A percentile compares a stretch with the other conserved stretches of the same genome.
Evolutionary conservation across 148 eudicot species (phyloP).

Genomic region (Oxyria digyna): DNA sequence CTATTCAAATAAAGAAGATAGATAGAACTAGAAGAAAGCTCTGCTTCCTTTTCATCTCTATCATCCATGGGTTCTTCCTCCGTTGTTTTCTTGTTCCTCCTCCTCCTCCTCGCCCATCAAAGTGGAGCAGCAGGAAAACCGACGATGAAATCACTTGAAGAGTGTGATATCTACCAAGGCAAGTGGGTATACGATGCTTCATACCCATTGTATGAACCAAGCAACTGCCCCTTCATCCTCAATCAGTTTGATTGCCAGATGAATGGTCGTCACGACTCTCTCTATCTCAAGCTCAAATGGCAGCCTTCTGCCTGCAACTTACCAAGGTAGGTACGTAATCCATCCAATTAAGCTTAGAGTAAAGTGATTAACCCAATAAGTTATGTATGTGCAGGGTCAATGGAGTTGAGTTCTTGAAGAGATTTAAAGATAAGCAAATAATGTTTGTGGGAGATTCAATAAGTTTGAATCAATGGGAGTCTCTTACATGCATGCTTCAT

Average conservation of each 20-base stretch:
- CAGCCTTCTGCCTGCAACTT: not conserved
- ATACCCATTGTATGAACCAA: slow-evolving; percentile 24
- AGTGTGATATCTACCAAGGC: slow-evolving; percentile 28
- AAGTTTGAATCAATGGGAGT: slow-evolving; percentile 44
- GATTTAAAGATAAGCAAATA: slow-evolving; percentile 22
- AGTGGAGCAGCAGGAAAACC: not conserved
- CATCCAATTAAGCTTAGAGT: not conserved
- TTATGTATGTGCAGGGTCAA: not conserved
- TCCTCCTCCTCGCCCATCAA: not conserved
- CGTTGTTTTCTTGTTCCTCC: not conserved
- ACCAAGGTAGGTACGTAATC: not conserved
- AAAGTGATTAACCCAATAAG: not conserved
- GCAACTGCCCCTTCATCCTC: slow-evolving; percentile 18
- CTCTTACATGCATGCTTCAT: slow-evolving; percentile 38
- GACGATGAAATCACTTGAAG: not conserved
- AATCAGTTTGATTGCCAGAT: not conserved
- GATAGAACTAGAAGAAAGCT: no score
- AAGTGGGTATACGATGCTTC: slow-evolving; percentile 24
- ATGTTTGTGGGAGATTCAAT: slow-evolving; percentile 52
- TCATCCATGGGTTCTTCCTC: not conserved
- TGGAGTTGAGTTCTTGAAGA: not conserved
- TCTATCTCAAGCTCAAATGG: not conserved
- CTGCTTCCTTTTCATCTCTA: no score
- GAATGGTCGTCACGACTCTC: not conserved
- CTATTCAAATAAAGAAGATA: no score